Evolutionary conservation across 2,329 filamentous ascomycete genomes (phyloP).

Genomic region (Fusarium sp.): DNA sequence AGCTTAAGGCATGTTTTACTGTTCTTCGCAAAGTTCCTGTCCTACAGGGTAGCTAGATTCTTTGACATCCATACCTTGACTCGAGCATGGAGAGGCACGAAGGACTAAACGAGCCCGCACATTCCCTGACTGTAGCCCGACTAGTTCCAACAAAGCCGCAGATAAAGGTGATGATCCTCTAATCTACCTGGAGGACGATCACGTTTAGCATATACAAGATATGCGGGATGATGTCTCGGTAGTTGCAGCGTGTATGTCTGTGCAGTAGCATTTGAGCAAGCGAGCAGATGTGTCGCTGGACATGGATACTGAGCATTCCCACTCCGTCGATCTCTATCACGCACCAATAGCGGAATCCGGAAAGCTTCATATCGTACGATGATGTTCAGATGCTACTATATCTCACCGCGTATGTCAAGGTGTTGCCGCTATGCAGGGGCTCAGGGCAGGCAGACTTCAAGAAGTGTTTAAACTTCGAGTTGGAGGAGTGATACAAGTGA

Average conservation of each 20-base stretch:
- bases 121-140: too few relatives aligned
- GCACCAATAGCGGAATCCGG: background rate
- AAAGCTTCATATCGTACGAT: background rate
- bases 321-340: background rate
- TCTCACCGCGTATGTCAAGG: background rate
- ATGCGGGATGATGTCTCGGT: conserved; percentile 2
- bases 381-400: background rate
- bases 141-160: too few relatives aligned
- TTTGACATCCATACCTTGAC: background rate
- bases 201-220: background rate
- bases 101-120: too few relatives aligned
- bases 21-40: background rate
- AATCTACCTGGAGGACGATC: too few relatives aligned
- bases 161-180: too few relatives aligned
- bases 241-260: background rate
- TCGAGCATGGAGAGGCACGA: background rate
- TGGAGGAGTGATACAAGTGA: background rate
- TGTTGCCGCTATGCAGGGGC: background rate
- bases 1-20: background rate
- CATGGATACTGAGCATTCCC: background rate
- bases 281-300: background rate
- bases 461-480: background rate
- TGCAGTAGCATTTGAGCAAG: background rate
- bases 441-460: too few relatives aligned
- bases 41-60: background rate